phyloP scores from a whole-genome alignment of 768 basidiomycete species.

The Hygrophoropsis aurantiaca region DNA sequence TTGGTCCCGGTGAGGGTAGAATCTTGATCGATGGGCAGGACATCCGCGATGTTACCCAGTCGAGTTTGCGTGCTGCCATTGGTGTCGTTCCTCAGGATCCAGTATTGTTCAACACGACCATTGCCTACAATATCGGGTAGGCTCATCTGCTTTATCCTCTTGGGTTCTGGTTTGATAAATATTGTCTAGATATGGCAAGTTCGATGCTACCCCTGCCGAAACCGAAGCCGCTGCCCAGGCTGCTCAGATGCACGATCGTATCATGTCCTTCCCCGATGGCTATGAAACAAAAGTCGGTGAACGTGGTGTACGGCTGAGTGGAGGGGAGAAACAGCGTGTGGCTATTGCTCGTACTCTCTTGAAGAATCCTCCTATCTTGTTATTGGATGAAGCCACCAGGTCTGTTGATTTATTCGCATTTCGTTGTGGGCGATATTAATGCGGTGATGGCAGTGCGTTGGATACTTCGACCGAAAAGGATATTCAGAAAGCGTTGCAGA shows the following conservation, averaged over 20 bases:
- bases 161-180: neutral
- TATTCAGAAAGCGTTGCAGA: conserved; percentile 85
- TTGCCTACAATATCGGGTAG: conserved; percentile 73
- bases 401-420: conserved; percentile 18
- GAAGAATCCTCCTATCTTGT: conserved; percentile 80
- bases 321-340: conserved; percentile 89
- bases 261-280: conserved; percentile 79
- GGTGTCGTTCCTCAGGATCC: conserved; percentile 75
- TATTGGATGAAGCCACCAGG: conserved; percentile 81
- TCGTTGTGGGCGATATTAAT: too few relatives aligned
- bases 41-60: conserved; percentile 84
- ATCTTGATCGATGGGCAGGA: conserved; percentile 87
- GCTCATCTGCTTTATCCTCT: conserved; percentile 18
- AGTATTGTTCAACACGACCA: conserved; percentile 69
- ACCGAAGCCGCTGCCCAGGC: conserved; percentile 77
- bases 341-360: conserved; percentile 85
- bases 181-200: conserved; percentile 66
- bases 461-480: conserved; percentile 91
- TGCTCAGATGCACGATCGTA: conserved; percentile 86
- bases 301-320: conserved; percentile 78
- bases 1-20: conserved; percentile 72
- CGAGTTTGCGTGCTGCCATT: conserved; percentile 74
- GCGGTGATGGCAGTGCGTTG: conserved; percentile 53
- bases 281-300: conserved; percentile 92
- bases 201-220: conserved; percentile 67